Conservation (phyloP, 2,329 filamentous ascomycete genomes). For the Grosmannia clavigera region DNA sequence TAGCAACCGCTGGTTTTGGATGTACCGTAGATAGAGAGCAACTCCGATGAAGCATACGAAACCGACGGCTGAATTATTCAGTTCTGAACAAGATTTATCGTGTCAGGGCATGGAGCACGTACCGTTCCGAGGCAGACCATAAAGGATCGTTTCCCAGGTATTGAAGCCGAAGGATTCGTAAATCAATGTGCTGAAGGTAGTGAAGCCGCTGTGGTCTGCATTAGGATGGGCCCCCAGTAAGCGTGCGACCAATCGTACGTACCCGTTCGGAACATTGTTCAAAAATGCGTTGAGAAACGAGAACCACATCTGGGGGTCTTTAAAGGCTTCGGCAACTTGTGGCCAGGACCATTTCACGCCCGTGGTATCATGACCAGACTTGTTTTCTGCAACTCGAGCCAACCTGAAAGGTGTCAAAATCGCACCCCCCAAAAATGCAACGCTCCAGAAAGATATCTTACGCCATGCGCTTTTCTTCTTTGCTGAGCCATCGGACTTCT, state of each 20-base stretch:
- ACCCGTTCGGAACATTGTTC: conserved; percentile 1
- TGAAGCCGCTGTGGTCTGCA: conserved; percentile 7
- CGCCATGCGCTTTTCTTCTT: conserved; percentile 24
- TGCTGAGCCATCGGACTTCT: conserved; percentile 23
- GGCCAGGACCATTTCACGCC: neutral
- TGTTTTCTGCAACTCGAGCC: neutral
- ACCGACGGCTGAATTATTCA: neutral
- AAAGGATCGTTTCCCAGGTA: conserved; percentile 4
- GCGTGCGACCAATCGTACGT: neutral
- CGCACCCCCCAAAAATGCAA: neutral
- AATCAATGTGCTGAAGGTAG: conserved; percentile 9
- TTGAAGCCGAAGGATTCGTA: conserved; percentile 9
- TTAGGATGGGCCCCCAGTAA: neutral
- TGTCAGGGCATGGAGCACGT: neutral
- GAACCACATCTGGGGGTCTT: conserved; percentile 1
- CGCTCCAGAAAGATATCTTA: neutral
- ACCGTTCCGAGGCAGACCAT: conserved; percentile 6
- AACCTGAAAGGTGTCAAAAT: neutral
- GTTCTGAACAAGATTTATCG: no score
- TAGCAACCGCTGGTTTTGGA: conserved; percentile 1
- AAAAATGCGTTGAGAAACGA: neutral
- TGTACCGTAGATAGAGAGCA: neutral
- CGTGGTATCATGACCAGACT: neutral
- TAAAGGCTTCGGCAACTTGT: neutral
- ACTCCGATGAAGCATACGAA: neutral